Percentiles rank a stretch among this genome's conserved stretches.
Conservation (phyloP, 352 stramenopile species). For the Phytophthora uliginosa region DNA sequence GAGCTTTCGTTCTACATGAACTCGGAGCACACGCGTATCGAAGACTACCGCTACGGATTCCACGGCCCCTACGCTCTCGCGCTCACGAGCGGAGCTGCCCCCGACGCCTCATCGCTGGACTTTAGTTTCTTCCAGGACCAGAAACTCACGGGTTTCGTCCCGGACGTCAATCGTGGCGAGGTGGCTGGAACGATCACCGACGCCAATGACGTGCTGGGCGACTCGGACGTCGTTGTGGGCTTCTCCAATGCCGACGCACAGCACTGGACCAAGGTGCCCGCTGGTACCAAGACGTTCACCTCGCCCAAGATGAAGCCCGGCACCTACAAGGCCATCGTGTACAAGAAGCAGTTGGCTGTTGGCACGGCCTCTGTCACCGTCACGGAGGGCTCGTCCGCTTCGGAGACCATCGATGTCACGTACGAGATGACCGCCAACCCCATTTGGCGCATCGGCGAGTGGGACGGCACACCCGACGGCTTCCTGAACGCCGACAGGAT, state of each 20-base stretch:
- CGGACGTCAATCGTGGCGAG: constrained; percentile 37
- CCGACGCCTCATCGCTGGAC: constrained; percentile 26
- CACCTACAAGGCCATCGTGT: constrained; percentile 54
- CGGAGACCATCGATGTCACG: constrained; percentile 34
- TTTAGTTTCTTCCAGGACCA: constrained; percentile 59
- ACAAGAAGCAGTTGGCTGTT: constrained; percentile 61
- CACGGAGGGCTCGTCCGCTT: constrained; percentile 10
- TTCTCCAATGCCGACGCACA: constrained; percentile 52
- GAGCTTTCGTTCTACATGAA: constrained; percentile 73
- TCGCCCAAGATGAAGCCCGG: constrained; percentile 58
- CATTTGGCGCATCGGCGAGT: constrained; percentile 50
- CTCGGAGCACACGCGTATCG: constrained; percentile 63
- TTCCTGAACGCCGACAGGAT: constrained; percentile 67
- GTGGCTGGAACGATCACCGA: constrained; percentile 50
- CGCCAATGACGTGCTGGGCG: constrained; percentile 30
- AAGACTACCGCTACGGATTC: constrained; percentile 67
- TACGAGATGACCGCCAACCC: constrained; percentile 31
- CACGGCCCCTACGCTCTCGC: constrained; percentile 59
- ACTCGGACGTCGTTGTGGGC: constrained; percentile 38
- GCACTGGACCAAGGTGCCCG: constrained; percentile 47
- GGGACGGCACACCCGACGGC: constrained; percentile 48
- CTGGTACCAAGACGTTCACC: constrained; percentile 36
- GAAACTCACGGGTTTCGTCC: constrained; percentile 48
- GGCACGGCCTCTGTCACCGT: constrained; percentile 34
- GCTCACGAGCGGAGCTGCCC: constrained; percentile 45